phyloP scores from a whole-genome alignment of 441 rosid genomes.

The Corymbia citriodora region DNA sequence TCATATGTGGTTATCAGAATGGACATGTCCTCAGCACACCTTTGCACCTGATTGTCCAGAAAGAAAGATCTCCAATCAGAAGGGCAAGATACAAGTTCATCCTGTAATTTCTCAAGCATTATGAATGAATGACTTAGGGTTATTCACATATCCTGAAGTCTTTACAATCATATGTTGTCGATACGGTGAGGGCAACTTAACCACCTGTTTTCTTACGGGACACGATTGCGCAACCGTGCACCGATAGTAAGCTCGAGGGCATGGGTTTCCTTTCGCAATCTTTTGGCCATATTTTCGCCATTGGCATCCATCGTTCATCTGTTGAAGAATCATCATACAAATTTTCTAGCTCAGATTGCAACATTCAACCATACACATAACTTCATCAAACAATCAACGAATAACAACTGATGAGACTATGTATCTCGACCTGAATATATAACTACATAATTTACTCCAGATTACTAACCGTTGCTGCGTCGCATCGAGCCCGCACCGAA shows the following conservation, averaged over 20 bases:
- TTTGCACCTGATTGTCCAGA: constrained; percentile 50
- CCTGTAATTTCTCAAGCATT: not conserved
- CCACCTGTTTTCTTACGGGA: constrained; percentile 90
- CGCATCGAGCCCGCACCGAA: constrained; percentile 81
- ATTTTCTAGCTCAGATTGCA: not conserved
- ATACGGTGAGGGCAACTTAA: not conserved
- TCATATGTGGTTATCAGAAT: constrained; percentile 12
- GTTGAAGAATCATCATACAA: not conserved
- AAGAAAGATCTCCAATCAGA: not conserved
- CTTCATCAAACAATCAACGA: not conserved
- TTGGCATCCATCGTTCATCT: constrained; percentile 98
- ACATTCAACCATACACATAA: not conserved
- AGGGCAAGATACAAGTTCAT: not conserved
- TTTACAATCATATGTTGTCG: not conserved
- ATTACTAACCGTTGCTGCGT: constrained; percentile 69
- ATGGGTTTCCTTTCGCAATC: constrained; percentile 92
- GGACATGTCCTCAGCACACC: constrained; percentile 14
- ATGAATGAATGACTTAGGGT: not conserved
- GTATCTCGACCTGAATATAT: not conserved
- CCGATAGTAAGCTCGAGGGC: constrained; percentile 98
- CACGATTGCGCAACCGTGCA: constrained; percentile 80
- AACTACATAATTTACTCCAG: not conserved
- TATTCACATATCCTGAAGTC: not conserved
- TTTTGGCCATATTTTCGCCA: constrained; percentile 99
- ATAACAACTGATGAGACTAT: not conserved